Evolutionary conservation across 768 basidiomycete species (phyloP), one percentile per base, ranked within the genome.

Genomic region (Hortiboletus campestris): DNA sequence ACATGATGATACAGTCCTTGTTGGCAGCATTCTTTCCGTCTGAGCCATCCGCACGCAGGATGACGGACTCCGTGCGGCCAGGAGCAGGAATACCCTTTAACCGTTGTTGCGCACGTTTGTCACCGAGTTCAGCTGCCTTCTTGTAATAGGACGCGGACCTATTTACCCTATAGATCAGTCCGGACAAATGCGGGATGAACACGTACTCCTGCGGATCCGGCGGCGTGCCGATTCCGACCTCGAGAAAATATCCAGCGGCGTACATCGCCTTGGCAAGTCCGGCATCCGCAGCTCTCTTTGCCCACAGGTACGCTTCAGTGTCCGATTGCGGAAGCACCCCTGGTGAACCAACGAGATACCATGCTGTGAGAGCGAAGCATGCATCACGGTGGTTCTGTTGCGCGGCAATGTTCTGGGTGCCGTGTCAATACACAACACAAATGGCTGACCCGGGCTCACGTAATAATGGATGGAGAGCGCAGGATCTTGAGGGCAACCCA

Each of bases 391-490:
- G 97, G 64, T 86, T 87, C 75, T 98, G 95, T 67, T 98, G 96
- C 3, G 97, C 97, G 31, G 96, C 96, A 61, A 98, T 98, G 66
- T 98, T 98, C 92, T 94, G 65, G 34, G 44, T n/a, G 16, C 44
- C 44, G 49, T 20, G 45, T 66, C 56, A 68, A 57, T 32, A 43
- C 54, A 22, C 41, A 34, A 61, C 46, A 61, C 50, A 40, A 16
- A 54, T 12, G 6, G 32, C 28, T 25, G 42, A 36, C 25, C 32
- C 13, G n/a, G n/a, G 81, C 90, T 69, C 73, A 96, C 94, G 72
- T 99, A 98, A 73, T 98, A 98, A 74, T 99, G 97, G 64, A 99
- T 99, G 44, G 93, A 96, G 53, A 99, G 78, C 29, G 97, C 97
- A 1, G 95, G 84, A 69, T 99, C 97, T 69, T 94, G 91, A 17